A percentile compares a stretch with the other conserved stretches of the same genome.
Conservation (phyloP, 371 early-diverging fungal genomes). For the Mucor piriformis region DNA sequence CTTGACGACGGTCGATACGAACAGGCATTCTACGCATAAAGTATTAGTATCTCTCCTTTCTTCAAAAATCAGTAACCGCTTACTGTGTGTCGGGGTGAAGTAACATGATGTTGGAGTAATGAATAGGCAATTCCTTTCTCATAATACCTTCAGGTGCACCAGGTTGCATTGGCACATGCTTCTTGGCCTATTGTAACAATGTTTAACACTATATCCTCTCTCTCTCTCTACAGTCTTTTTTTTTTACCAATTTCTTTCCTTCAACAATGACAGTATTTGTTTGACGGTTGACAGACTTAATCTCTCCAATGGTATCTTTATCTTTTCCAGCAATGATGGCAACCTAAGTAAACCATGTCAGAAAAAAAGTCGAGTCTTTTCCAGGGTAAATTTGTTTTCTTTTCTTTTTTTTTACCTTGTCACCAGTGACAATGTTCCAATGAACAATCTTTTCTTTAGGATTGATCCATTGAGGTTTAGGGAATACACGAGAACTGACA, state of each 20-base stretch:
- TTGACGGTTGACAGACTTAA: constrained; percentile 45
- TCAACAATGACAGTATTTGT: constrained; percentile 51
- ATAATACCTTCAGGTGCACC: constrained; percentile 54
- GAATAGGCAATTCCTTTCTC: constrained; percentile 52
- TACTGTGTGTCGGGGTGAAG: constrained; percentile 58
- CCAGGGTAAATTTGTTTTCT: background rate
- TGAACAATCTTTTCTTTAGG: constrained; percentile 45
- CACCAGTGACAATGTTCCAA: constrained; percentile 57
- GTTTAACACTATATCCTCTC: background rate
- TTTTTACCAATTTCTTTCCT: constrained; percentile 49
- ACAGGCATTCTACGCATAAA: constrained; percentile 36
- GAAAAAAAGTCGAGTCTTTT: background rate
- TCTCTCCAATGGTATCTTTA: constrained; percentile 55
- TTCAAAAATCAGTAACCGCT: background rate
- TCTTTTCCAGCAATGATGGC: constrained; percentile 57
- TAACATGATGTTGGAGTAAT: constrained; percentile 55
- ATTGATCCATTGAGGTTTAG: constrained; percentile 41
- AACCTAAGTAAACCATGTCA: constrained; percentile 29
- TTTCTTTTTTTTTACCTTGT: constrained; percentile 34
- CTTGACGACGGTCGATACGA: constrained; percentile 44
- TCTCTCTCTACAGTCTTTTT: background rate
- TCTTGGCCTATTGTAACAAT: constrained; percentile 39
- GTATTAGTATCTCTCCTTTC: background rate
- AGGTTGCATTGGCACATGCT: constrained; percentile 51
- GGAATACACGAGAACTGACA: constrained; percentile 38